Evolutionary conservation across 2,329 filamentous ascomycete species (phyloP), one percentile per base, ranked within the genome.

Genomic region (Dactylellina parvicollis): DNA sequence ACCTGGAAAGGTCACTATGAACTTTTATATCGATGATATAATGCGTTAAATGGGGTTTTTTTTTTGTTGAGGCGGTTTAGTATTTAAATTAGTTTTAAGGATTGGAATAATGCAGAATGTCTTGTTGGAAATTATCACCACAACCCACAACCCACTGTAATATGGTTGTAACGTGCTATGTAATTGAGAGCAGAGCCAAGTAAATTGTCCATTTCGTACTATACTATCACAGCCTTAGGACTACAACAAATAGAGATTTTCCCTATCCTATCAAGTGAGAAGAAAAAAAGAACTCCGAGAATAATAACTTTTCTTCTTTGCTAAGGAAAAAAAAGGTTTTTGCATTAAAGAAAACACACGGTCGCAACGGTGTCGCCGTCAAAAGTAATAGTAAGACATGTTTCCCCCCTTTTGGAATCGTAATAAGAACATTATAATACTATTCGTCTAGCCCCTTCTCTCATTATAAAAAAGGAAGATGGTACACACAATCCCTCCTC

Each of bases 391-490:
- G 52, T 42, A 56, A 40, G 9, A 56, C 34, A 56, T 16, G 30
- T 56, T 30, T 56, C 52, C 40, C 36, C 52, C 34, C 20, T 36
- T n/a, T n/a, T n/a, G 10, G 52, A 56, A 56, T 56, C 34, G 36
- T 16, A 56, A 42, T 56, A 56, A 52, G 46, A 55, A 59, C 24
- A 42, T 50, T 67, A 66, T 52, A 59, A 59, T 59, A 67, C 44
- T 52, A 67, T 67, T 59, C 26, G 52, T 59, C 52, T 42, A 67
- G 59, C 54, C 44, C 28, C 24, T 44, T 38, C 46, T n/a, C 8
- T 32, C 22, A 57, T 10, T 24, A 47, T 57, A 72, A 56, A 46
- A 49, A 47, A 66, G 47, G 54, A 72, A 64, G 44, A 61, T 62
- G 57, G 47, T 64, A 24, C 59, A 65, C 57, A 65, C 44, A 52